These are phyloP conservation scores for Trypanosoma rangeli DNA, from an alignment of 208 protist species.

Conservation along the genomic window DNA sequence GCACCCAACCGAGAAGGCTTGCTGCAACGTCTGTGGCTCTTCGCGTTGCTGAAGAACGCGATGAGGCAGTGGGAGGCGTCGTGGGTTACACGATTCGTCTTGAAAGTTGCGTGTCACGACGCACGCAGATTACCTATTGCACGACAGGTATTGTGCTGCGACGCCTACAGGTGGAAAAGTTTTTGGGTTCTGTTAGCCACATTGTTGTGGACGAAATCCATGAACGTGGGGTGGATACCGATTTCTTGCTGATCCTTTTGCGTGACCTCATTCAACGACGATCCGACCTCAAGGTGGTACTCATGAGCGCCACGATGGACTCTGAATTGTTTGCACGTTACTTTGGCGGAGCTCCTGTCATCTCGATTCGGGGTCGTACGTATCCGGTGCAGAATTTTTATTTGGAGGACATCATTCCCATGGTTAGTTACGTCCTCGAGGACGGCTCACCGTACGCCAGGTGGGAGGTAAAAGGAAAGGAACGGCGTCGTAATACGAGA, in stretches of 20 bases:
- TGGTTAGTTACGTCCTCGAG: slow-evolving; percentile 78
- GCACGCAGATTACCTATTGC: slow-evolving; percentile 92
- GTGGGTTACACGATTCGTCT: slow-evolving; percentile 94
- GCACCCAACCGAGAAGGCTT: slow-evolving; percentile 93
- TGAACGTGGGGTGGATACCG: slow-evolving; percentile 96
- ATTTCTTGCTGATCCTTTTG: slow-evolving; percentile 94
- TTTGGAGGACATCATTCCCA: slow-evolving; percentile 93
- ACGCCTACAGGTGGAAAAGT: slow-evolving; percentile 87
- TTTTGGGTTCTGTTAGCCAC: slow-evolving; percentile 87
- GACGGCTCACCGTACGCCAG: slow-evolving; percentile 81
- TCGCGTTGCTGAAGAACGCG: slow-evolving; percentile 92
- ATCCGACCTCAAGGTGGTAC: slow-evolving; percentile 85
- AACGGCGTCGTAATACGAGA: slow-evolving; percentile 64
- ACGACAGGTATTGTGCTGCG: slow-evolving; percentile 94
- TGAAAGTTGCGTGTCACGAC: slow-evolving; percentile 85
- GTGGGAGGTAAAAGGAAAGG: slow-evolving; percentile 37
- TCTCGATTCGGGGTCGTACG: slow-evolving; percentile 93
- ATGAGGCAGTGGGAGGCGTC: slow-evolving; percentile 84
- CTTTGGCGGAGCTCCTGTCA: slow-evolving; percentile 86
- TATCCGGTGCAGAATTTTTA: slow-evolving; percentile 94
- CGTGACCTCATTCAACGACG: slow-evolving; percentile 78
- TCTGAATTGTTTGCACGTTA: slow-evolving; percentile 93
- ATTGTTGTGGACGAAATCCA: slow-evolving; percentile 96
- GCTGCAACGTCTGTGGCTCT: slow-evolving; percentile 93
- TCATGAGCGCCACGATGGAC: slow-evolving; percentile 96